phyloP scores from a whole-genome alignment of 139 green algal species.

The Chlorella sp. region DNA sequence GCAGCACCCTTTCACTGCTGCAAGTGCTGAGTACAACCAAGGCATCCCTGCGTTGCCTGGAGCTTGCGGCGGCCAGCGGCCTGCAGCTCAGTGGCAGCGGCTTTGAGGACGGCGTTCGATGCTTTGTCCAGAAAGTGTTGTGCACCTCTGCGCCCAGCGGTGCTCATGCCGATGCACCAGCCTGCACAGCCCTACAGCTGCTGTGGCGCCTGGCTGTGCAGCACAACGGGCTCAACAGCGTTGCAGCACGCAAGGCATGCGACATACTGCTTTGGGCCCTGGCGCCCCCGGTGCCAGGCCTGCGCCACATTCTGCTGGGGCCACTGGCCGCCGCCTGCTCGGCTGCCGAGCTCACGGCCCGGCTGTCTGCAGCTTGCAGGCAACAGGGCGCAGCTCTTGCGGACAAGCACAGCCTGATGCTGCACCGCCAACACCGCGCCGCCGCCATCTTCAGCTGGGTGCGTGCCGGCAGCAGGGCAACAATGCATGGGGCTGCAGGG shows the following conservation, averaged over 20 bases:
- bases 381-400: too few relatives aligned
- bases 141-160: background rate
- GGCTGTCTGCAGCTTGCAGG: background rate
- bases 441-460: too few relatives aligned
- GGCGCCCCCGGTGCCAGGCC: background rate
- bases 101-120: background rate
- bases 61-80: background rate
- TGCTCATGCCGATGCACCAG: background rate
- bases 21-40: background rate
- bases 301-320: background rate
- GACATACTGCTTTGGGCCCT: slow-evolving; percentile 7
- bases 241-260: background rate
- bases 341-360: background rate
- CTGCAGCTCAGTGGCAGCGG: background rate
- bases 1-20: background rate
- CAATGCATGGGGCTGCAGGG: too few relatives aligned
- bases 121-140: background rate
- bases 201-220: background rate
- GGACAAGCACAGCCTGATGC: too few relatives aligned
- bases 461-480: too few relatives aligned
- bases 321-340: background rate
- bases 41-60: background rate
- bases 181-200: background rate
- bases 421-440: too few relatives aligned
- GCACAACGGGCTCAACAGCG: background rate